Conservation (phyloP, 2,329 filamentous ascomycete species). For the Endothia cerciana region DNA sequence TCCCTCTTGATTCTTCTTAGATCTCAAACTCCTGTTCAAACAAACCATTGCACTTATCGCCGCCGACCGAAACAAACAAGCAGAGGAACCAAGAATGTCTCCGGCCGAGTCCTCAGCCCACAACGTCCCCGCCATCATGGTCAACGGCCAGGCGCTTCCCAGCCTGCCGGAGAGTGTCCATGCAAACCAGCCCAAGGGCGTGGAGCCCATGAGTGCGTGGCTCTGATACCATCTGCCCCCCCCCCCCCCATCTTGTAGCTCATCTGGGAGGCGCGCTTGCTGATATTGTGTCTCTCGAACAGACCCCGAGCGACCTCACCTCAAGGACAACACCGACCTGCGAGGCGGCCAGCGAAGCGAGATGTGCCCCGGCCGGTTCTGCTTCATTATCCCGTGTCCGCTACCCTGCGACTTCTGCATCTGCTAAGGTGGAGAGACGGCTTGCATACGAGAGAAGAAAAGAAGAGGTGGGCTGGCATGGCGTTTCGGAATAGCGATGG, state of each 20-base stretch:
- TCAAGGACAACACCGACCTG: slow-evolving; percentile 32
- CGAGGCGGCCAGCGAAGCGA: slow-evolving; percentile 38
- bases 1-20: too few relatives aligned
- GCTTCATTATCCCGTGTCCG: slow-evolving; percentile 45
- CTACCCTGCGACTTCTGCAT: slow-evolving; percentile 45
- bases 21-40: neutral
- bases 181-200: slow-evolving; percentile 17
- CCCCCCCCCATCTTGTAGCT: neutral
- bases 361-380: slow-evolving; percentile 43
- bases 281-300: neutral
- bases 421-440: slow-evolving; percentile 31
- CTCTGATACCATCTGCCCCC: neutral
- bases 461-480: neutral
- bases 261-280: neutral
- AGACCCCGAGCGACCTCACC: slow-evolving; percentile 37
- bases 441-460: neutral
- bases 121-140: slow-evolving; percentile 18
- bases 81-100: slow-evolving; percentile 22
- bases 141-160: slow-evolving; percentile 25
- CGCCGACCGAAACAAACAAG: neutral
- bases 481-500: slow-evolving; percentile 12
- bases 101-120: slow-evolving; percentile 17
- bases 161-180: slow-evolving; percentile 16
- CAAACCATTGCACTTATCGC: neutral
- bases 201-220: slow-evolving; percentile 26